phyloP scores from a whole-genome alignment of 345 rosid genomes.

The Citrus maxima region DNA sequence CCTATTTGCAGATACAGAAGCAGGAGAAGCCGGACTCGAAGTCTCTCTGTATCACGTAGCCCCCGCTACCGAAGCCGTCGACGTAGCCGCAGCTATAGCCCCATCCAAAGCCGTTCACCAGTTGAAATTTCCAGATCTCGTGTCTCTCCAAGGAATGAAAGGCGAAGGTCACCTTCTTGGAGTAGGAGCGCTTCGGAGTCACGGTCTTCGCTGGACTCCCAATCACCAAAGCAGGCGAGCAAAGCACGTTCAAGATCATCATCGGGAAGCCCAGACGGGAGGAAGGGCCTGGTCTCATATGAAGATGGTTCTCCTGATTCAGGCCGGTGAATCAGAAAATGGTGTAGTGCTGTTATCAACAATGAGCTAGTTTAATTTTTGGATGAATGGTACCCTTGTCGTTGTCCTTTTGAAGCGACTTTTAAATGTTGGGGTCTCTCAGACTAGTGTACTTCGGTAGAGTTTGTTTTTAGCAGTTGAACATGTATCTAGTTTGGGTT shows the following conservation, averaged over 20 bases:
- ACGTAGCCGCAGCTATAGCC: slow-evolving; percentile 54
- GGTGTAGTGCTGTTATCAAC: not conserved
- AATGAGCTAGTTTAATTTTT: not conserved
- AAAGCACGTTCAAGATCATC: slow-evolving; percentile 66
- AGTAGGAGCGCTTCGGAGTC: slow-evolving; percentile 63
- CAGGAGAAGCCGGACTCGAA: slow-evolving; percentile 64
- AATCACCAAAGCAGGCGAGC: slow-evolving; percentile 48
- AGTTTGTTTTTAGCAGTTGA: not conserved
- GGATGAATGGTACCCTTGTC: not conserved
- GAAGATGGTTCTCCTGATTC: slow-evolving; percentile 67
- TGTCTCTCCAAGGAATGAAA: slow-evolving; percentile 33
- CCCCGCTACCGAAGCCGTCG: slow-evolving; percentile 55
- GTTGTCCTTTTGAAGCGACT: not conserved
- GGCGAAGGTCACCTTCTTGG: slow-evolving; percentile 50
- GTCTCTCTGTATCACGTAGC: slow-evolving; percentile 63
- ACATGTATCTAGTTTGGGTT: not conserved
- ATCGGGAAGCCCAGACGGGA: slow-evolving; percentile 51
- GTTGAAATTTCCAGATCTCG: slow-evolving; percentile 39
- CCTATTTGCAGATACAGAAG: slow-evolving; percentile 49
- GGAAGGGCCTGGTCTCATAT: slow-evolving; percentile 70
- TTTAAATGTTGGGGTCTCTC: not conserved
- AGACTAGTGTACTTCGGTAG: not conserved
- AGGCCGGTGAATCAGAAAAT: slow-evolving; percentile 16
- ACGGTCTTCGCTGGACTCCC: slow-evolving; percentile 48
- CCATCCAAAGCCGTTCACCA: slow-evolving; percentile 57